Base-by-base conservation (phyloP, 768 basidiomycete genomes). In the Gloeophyllum trabeum region DNA sequence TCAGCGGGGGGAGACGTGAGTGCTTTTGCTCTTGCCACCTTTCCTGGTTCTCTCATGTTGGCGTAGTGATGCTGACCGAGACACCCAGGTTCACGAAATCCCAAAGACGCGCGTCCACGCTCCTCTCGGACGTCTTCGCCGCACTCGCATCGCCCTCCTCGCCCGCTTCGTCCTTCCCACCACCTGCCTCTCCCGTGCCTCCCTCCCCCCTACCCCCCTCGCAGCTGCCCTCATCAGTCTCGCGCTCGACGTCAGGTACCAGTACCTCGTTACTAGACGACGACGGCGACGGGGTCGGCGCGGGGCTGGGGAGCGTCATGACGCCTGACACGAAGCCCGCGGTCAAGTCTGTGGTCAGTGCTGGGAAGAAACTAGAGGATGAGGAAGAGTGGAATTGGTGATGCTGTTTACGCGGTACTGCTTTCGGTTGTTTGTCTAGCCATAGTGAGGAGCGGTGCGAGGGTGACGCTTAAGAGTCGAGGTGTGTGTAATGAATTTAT, bases 371-470 rank as follows among this genome's bases (percentile, higher is more conserved):
- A 25, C 6, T 37, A 35, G 63, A 65, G 37, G 69, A 72, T 32
- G 73, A 72, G 38, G 73, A 77, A 21, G 70, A 70, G 44, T 79
- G 76, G 76, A 78, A 78, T 50, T 79, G 77, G 76, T 77, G n/a
- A n/a, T n/a, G n/a, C n/a, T n/a, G n/a, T n/a, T n/a, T n/a, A n/a
- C n/a, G n/a, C n/a, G n/a, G n/a, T n/a, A n/a, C n/a, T n/a, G n/a
- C n/a, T n/a, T n/a, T n/a, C n/a, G n/a, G n/a, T n/a, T n/a, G n/a
- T n/a, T n/a, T n/a, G n/a, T n/a, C n/a, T n/a, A n/a, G n/a, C n/a
- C n/a, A n/a, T n/a, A n/a, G n/a, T n/a, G n/a, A n/a, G n/a, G n/a
- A n/a, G n/a, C n/a, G n/a, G n/a, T n/a, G n/a, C n/a, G n/a, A n/a
- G n/a, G n/a, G n/a, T n/a, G n/a, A n/a, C n/a, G n/a, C n/a, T n/a